A percentile compares a stretch with the other conserved stretches of the same genome.
These are phyloP conservation scores for Oryza meridionalis DNA, from an alignment of 176 grass and related monocot genomes.

Conservation along the genomic window DNA sequence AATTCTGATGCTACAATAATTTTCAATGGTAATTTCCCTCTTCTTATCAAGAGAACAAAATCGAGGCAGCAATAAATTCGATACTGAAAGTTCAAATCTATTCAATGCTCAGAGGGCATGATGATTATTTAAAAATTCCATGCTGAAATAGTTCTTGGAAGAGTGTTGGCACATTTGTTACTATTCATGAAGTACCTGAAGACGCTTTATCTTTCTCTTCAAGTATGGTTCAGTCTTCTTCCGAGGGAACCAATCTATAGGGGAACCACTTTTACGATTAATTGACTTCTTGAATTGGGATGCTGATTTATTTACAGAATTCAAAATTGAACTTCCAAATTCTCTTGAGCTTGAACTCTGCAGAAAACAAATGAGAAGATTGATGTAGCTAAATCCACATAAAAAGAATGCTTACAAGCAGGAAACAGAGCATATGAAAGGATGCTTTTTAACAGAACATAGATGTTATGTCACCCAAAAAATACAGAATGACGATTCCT, in stretches of 20 bases:
- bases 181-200: constrained; percentile 59
- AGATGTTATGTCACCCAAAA: not conserved
- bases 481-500: not conserved
- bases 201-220: constrained; percentile 92
- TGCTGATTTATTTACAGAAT: constrained; percentile 73
- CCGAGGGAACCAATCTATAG: constrained; percentile 74
- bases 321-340: constrained; percentile 55
- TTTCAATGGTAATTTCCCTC: not conserved
- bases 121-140: not conserved
- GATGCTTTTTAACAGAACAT: not conserved
- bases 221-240: constrained; percentile 85
- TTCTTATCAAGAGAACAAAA: constrained; percentile 9
- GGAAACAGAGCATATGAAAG: not conserved
- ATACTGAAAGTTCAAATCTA: not conserved
- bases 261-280: constrained; percentile 63
- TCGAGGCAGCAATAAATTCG: not conserved
- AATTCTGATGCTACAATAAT: constrained; percentile 22
- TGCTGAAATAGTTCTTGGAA: constrained; percentile 4
- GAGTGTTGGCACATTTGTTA: constrained; percentile 19
- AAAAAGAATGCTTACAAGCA: not conserved
- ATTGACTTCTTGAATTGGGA: constrained; percentile 76
- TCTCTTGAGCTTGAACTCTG: constrained; percentile 73
- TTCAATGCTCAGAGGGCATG: not conserved
- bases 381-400: constrained; percentile 27
- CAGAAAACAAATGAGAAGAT: constrained; percentile 32